These are phyloP conservation scores for Ceratobasidium theobromae DNA, from an alignment of 1,284 basidiomycete genomes.

Conservation along the genomic window DNA sequence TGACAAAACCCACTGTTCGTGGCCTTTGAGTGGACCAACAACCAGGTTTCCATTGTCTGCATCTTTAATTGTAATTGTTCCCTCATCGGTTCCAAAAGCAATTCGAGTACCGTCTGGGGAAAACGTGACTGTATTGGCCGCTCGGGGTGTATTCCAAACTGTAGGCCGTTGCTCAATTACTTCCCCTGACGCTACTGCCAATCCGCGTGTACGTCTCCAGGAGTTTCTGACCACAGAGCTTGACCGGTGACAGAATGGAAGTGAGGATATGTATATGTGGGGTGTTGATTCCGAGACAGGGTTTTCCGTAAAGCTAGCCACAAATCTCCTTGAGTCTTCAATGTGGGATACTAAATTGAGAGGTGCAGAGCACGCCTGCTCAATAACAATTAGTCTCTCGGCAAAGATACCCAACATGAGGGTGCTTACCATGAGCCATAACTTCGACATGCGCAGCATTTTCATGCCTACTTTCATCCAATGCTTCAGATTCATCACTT, in stretches of 20 bases:
- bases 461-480: neutral
- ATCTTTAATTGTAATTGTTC: conserved; percentile 4
- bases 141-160: neutral
- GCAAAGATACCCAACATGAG: neutral
- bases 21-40: neutral
- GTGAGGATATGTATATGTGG: conserved; percentile 12
- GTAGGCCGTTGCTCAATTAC: neutral
- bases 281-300: neutral
- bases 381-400: neutral
- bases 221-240: neutral
- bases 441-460: neutral
- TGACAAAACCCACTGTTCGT: no score
- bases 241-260: no score
- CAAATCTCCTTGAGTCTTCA: neutral
- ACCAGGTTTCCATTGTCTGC: neutral
- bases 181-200: neutral
- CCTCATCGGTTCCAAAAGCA: no score
- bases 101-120: conserved; percentile 23
- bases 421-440: neutral
- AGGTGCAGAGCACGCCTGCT: neutral
- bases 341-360: neutral
- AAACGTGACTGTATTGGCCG: neutral
- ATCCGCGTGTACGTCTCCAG: neutral
- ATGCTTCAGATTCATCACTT: no score
- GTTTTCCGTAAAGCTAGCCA: neutral